These are phyloP conservation scores for Tulasnella sp. DNA, from an alignment of 768 basidiomycete genomes.

Conservation along the genomic window DNA sequence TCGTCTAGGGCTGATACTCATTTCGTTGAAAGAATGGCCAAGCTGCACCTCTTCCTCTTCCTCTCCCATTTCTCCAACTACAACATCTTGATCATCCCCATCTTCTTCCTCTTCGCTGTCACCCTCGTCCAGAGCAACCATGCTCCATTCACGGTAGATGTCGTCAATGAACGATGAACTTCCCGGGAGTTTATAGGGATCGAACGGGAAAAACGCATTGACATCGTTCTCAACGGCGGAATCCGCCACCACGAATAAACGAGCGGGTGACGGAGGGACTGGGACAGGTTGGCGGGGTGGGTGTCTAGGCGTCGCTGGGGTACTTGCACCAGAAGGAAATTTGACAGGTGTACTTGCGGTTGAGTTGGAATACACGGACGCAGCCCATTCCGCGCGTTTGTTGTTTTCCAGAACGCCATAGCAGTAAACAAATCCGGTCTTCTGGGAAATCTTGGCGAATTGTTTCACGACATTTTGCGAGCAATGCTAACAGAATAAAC, in stretches of 20 bases:
- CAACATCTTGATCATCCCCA: conserved; percentile 44
- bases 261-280: background rate
- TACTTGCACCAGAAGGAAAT: background rate
- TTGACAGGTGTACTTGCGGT: background rate
- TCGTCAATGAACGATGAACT: conserved; percentile 72
- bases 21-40: conserved; percentile 65
- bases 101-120: conserved; percentile 68
- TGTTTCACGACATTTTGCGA: conserved; percentile 85
- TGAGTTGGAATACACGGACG: conserved; percentile 30
- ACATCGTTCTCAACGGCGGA: conserved; percentile 54
- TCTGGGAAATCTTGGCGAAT: conserved; percentile 89
- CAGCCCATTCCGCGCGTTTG: conserved; percentile 55
- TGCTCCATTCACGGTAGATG: conserved; percentile 86
- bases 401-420: conserved; percentile 91
- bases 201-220: conserved; percentile 96
- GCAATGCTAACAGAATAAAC: conserved; percentile 58
- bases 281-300: background rate
- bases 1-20: conserved; percentile 72
- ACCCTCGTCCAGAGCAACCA: conserved; percentile 66
- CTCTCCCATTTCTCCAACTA: conserved; percentile 31
- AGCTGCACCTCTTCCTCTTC: conserved; percentile 47
- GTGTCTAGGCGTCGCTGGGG: conserved; percentile 11
- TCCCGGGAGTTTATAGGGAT: conserved; percentile 86
- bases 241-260: conserved; percentile 27
- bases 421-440: conserved; percentile 89